Base-by-base conservation (phyloP, 495 filamentous ascomycete species). In the Venustampulla echinocandica region DNA sequence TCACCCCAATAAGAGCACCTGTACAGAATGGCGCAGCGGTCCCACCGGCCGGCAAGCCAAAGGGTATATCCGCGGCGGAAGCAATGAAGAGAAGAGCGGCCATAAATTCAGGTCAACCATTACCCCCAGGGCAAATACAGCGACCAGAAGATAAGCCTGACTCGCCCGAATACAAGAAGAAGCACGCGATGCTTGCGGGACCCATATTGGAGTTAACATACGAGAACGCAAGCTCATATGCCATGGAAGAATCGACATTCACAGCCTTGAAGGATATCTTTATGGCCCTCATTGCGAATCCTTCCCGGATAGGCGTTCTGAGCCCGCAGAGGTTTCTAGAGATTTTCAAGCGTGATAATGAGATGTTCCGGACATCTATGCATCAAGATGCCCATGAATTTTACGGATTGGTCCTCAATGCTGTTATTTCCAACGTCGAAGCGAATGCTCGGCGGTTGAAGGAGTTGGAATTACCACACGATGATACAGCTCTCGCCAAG, bases 341-440 rank as follows among this genome's bases (percentile, higher is more conserved):
- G 61, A 86, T 96, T 10, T 75, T 98, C 51, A 85, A 88, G 59
- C 75, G 86, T 21, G 87, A 97, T 52, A 90, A 97, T 59, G 93
- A 97, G 61, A 94, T 95, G 88, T 98, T 97, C 54, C 84, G 89
- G 38, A 85, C 84, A 28, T 82, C 88, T 18, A 93, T 95, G 85
- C 92, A 98, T 64, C 92, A 98, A 64, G 92, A 98, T 67, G 92
- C 92, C 4, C 92, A 98, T 58, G 92, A 98, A 54, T 98, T 98
- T 57, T 76, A 96, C 49, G 95, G 94, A 49, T 71, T 95, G 11
- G 75, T 98, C 1, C 73, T 98, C n/a, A 98, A 98, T 58, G 83
- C 95, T 56, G 88, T 97, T 13, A 90, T 98, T 24, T 78, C 87
- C 10, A 93, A 93, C 57, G 88, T 97, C 14, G 93, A 97, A 62